Evolutionary conservation across 1,284 basidiomycete genomes (phyloP).

Genomic region (Testicularia cyperi): DNA sequence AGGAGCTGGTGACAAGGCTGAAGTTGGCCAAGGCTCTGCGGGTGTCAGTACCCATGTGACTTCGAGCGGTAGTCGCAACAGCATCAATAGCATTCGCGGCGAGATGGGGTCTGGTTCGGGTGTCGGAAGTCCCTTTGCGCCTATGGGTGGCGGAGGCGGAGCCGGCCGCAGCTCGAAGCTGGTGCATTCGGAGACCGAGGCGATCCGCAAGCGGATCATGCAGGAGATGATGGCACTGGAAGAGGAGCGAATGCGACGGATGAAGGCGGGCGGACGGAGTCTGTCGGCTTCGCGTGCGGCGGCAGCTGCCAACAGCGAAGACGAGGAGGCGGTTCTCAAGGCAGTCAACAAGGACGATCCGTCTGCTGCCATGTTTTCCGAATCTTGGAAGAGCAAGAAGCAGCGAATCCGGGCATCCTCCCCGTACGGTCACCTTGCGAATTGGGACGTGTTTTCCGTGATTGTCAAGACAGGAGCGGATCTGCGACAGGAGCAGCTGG

Average conservation of each 20-base stretch:
- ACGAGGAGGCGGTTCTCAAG: slow-evolving; percentile 71
- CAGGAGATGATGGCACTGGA: slow-evolving; percentile 96
- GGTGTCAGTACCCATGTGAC: slow-evolving; percentile 40
- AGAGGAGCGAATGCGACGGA: slow-evolving; percentile 92
- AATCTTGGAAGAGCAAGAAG: slow-evolving; percentile 94
- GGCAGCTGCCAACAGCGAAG: slow-evolving; percentile 77
- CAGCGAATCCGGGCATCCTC: slow-evolving; percentile 86
- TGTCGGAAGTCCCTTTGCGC: too few relatives aligned
- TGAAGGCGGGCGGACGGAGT: slow-evolving; percentile 68
- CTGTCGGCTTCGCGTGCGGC: slow-evolving; percentile 47
- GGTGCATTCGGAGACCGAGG: slow-evolving; percentile 63
- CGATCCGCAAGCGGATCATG: slow-evolving; percentile 95
- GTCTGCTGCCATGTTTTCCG: slow-evolving; percentile 82
- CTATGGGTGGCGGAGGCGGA: slow-evolving; percentile 17
- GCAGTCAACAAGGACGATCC: slow-evolving; percentile 98
- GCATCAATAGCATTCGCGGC: neutral
- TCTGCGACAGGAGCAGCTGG: slow-evolving; percentile 93
- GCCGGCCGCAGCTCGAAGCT: slow-evolving; percentile 23
- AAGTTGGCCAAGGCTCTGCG: slow-evolving; percentile 43
- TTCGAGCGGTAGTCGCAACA: slow-evolving; percentile 11
- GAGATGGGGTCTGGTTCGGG: neutral
- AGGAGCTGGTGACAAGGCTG: slow-evolving; percentile 32
- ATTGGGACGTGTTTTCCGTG: slow-evolving; percentile 80
- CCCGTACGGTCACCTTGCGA: slow-evolving; percentile 91
- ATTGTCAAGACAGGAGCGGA: slow-evolving; percentile 99